Evolutionary conservation across 169 alveolate species (phyloP).

Genomic region (Cyclospora cayetanensis): DNA sequence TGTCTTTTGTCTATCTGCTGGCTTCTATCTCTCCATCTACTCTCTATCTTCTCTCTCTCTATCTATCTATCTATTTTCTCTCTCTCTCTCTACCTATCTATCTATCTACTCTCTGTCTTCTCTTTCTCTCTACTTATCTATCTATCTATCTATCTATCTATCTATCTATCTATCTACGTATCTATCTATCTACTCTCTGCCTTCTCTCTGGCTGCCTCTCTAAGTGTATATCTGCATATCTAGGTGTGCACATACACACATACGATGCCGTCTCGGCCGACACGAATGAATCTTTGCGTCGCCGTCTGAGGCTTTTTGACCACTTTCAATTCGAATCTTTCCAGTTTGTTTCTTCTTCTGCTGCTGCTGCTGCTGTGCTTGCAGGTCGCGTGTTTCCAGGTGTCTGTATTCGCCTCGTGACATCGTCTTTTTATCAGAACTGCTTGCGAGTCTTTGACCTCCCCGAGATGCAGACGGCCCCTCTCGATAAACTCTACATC

Average conservation of each 20-base stretch:
- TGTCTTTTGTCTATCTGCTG: not conserved
- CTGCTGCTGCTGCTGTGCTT: not conserved
- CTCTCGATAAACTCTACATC: constrained; percentile 72
- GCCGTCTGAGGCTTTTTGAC: no score
- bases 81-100: not conserved
- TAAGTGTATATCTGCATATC: not conserved
- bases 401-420: constrained; percentile 73
- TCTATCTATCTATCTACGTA: no score
- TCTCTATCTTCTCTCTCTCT: not conserved
- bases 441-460: constrained; percentile 74
- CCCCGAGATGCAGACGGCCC: constrained; percentile 80
- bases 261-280: not conserved
- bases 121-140: not conserved
- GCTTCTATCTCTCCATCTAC: no score
- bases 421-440: constrained; percentile 69
- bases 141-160: not conserved
- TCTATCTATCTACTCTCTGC: not conserved
- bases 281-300: no score
- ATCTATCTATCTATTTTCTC: not conserved
- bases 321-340: not conserved
- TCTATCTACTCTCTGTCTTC: not conserved
- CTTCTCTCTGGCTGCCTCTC: not conserved
- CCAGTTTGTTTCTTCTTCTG: not conserved
- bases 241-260: not conserved
- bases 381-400: constrained; percentile 79